phyloP scores from a whole-genome alignment of 345 rosid species.

The Nasturtium officinale region DNA sequence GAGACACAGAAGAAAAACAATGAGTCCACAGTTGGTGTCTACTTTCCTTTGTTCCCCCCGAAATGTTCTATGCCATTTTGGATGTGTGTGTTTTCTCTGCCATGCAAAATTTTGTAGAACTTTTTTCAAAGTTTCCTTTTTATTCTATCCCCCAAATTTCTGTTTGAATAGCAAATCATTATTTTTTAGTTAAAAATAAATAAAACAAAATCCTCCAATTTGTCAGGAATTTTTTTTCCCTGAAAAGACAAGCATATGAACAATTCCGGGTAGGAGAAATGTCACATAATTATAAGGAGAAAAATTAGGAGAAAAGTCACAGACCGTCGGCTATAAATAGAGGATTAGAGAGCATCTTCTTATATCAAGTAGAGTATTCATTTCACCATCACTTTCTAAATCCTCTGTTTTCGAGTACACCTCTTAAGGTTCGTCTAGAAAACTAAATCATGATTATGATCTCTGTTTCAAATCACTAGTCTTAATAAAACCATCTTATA shows the following conservation, averaged over 20 bases:
- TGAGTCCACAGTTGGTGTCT: neutral
- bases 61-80: neutral
- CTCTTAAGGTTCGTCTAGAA: slow-evolving; percentile 22
- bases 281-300: neutral
- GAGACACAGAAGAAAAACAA: neutral
- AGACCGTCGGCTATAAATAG: slow-evolving; percentile 24
- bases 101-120: neutral
- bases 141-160: neutral
- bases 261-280: slow-evolving; percentile 7
- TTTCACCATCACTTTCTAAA: slow-evolving; percentile 9
- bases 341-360: slow-evolving; percentile 10
- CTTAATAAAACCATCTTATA: neutral
- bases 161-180: slow-evolving; percentile 16
- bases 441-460: neutral
- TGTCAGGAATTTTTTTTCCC: neutral
- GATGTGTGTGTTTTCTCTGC: neutral
- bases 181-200: neutral
- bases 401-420: neutral
- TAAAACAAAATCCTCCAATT: slow-evolving; percentile 2
- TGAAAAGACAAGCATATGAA: slow-evolving; percentile 22
- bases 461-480: neutral
- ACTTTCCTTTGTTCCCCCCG: neutral
- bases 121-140: neutral
- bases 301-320: neutral
- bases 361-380: slow-evolving; percentile 21